Conservation (phyloP, 176 grass and related monocot species). For the Cymbopogon citratus region DNA sequence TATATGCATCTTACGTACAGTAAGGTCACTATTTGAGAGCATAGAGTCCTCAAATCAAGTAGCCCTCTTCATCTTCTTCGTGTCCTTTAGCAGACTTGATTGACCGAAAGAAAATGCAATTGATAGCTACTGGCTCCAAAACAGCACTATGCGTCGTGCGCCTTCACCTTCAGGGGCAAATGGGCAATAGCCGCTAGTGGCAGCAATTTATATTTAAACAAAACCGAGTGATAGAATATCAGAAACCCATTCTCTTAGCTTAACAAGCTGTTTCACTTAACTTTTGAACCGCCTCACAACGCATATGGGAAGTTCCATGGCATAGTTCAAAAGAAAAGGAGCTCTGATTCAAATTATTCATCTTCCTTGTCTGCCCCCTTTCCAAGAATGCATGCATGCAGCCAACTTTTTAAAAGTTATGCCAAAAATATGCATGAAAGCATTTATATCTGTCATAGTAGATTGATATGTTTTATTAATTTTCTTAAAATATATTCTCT, state of each 20-base stretch:
- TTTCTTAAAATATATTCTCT: neutral
- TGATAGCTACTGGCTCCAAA: neutral
- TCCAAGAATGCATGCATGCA: neutral
- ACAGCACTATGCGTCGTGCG: neutral
- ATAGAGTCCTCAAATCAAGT: slow-evolving; percentile 8
- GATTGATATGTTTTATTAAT: neutral
- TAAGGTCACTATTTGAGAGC: neutral
- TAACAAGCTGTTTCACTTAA: neutral
- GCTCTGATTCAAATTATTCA: neutral
- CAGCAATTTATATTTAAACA: neutral
- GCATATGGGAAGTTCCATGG: neutral
- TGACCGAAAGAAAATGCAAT: slow-evolving; percentile 14
- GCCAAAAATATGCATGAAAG: neutral
- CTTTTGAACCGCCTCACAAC: neutral
- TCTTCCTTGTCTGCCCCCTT: neutral
- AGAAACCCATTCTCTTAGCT: neutral
- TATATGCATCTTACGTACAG: neutral
- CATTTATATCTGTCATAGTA: too few species aligned
- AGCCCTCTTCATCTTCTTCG: slow-evolving; percentile 11
- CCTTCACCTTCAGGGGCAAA: too few species aligned
- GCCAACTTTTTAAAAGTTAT: neutral
- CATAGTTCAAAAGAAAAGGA: neutral
- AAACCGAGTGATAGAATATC: neutral
- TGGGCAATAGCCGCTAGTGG: neutral
- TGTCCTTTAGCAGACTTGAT: slow-evolving; percentile 20